Evolutionary conservation across 805 yeast genomes (phyloP), one percentile per base, ranked within the genome.

Genomic region (Wickerhamiella siamensis): DNA sequence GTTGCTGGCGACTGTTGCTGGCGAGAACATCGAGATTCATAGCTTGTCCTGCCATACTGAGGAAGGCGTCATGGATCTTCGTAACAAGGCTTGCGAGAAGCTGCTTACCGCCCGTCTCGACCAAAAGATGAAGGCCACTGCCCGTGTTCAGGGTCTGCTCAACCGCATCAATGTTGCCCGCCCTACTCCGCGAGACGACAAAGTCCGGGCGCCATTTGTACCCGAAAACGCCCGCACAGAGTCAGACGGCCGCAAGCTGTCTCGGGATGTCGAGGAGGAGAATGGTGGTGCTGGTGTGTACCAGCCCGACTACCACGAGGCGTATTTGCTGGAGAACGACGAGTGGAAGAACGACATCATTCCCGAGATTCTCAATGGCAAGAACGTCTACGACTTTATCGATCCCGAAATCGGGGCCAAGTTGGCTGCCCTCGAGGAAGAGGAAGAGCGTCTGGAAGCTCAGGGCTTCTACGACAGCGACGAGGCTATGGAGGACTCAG

Each of bases 271-370:
- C 48, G 98, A 91, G 67, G 79, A 72, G 39, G 95, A 81, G 60
- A 83, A 91, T 56, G 98, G 98, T 59, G 98, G 98, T 60, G 96
- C 98, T 35, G 98, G 98, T 71, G 98, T 91, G 29, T 91, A 67
- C 71, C 91, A 86, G 67, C 75, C 91, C 59, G 86, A 91, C 67
- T 70, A 91, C 66, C 83, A 86, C 61, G 97, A 88, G 58, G 81
- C 79, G 57, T 91, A 93, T 64, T 52, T 91, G 47, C 70, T 91
- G 53, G 98, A 88, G 52, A 88, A 91, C 59, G 97, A 88, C 40
- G 93, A 83, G 50, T 91, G 99, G 99, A 88, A 88, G 72, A 76
- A 84, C 51, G 99, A 91, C 63, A 72, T 80, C 48, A 84, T 91
- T 84, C 99, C 99, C 21, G 99, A 91, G 69, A 72, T 91, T 42